A percentile compares a stretch with the other conserved stretches of the same genome.
phyloP scores from a whole-genome alignment of 768 basidiomycete genomes.

The Auricularia auricula-judae region DNA sequence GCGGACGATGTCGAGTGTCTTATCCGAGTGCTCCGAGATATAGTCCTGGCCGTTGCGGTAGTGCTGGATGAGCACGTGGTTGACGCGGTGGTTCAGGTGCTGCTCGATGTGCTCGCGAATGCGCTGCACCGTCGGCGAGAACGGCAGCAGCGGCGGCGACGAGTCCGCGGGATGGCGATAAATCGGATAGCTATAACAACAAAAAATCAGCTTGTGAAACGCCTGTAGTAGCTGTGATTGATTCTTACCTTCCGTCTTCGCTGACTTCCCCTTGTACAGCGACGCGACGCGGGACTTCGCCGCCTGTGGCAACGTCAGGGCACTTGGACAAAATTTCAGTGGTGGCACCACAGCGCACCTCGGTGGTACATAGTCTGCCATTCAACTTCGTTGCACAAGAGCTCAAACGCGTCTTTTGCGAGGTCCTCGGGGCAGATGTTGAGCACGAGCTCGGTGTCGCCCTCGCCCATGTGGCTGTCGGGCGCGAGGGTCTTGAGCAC shows the following conservation, averaged over 20 bases:
- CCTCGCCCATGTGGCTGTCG: conserved; percentile 35
- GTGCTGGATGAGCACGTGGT: conserved; percentile 75
- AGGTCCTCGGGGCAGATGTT: conserved; percentile 48
- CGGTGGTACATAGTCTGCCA: conserved; percentile 70
- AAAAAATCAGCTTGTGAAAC: too few relatives aligned
- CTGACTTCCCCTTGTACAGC: conserved; percentile 50
- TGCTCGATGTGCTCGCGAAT: conserved; percentile 57
- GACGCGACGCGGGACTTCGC: conserved; percentile 58
- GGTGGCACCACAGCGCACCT: conserved; percentile 28
- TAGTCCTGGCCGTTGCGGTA: conserved; percentile 73
- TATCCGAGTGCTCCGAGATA: conserved; percentile 81
- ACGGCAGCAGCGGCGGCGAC: conserved; percentile 54
- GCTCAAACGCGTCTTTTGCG: conserved; percentile 45
- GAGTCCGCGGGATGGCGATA: conserved; percentile 78
- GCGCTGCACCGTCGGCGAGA: conserved; percentile 54
- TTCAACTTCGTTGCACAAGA: conserved; percentile 48
- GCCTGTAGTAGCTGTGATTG: too few relatives aligned
- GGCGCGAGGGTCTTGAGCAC: neutral
- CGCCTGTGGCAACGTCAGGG: conserved; percentile 31
- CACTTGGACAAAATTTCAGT: neutral
- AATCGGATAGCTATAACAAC: conserved; percentile 46
- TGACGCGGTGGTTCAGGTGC: conserved; percentile 53
- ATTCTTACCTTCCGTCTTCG: conserved; percentile 35
- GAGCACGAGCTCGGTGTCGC: conserved; percentile 52
- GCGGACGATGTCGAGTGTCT: conserved; percentile 70